A percentile compares a stretch with the other conserved stretches of the same genome.
phyloP scores from a whole-genome alignment of 768 basidiomycete species.

The Trametes maxima region DNA sequence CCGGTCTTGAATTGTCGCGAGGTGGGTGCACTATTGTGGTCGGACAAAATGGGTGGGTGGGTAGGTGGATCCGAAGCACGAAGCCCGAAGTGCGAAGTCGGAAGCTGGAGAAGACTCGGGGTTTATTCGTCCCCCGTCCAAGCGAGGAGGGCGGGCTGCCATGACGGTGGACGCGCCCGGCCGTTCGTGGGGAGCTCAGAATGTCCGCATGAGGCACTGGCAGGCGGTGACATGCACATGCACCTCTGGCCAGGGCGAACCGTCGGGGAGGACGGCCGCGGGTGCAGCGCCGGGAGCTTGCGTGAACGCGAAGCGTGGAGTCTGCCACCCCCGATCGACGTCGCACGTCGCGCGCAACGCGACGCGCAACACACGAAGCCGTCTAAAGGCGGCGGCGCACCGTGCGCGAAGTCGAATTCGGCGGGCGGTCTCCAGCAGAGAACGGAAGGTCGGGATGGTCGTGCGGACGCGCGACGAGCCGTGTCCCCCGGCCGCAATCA shows the following conservation, averaged over 20 bases:
- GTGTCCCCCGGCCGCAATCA: background rate
- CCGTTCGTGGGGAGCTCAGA: no score
- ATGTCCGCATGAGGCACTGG: no score
- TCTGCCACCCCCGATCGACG: background rate
- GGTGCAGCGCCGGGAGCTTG: background rate
- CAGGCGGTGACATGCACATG: background rate
- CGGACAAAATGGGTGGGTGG: background rate
- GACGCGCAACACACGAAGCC: background rate
- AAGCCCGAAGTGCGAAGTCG: background rate
- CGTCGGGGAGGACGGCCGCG: background rate
- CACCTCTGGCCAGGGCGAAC: background rate
- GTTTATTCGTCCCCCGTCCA: background rate
- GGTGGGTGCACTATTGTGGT: background rate
- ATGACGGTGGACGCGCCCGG: background rate
- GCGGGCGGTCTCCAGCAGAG: no score
- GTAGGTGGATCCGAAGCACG: background rate
- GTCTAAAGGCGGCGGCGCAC: background rate
- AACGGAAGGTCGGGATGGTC: background rate
- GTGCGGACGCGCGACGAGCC: no score
- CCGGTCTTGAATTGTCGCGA: no score
- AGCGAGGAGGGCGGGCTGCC: background rate
- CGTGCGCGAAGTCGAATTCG: no score
- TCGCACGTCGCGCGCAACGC: background rate
- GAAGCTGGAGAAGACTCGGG: conserved; percentile 4
- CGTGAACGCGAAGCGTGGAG: background rate